Conservation (phyloP, 352 stramenopile species). For the Phytophthora foliorum region DNA sequence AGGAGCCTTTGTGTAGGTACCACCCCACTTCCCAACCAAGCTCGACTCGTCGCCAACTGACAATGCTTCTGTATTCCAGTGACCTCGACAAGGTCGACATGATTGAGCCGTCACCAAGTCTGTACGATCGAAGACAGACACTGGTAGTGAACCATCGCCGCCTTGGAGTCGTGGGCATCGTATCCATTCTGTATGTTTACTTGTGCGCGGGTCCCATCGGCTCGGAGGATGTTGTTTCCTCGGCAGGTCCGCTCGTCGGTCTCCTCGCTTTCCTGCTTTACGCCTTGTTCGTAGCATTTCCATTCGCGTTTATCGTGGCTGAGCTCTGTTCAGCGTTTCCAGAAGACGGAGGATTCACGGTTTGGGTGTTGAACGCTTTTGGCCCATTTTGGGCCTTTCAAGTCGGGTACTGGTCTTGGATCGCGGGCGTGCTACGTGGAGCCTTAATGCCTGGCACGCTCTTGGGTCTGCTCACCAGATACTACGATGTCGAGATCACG, state of each 20-base stretch:
- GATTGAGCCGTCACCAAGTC: constrained; percentile 38
- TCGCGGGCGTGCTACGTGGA: constrained; percentile 68
- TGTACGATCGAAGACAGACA: constrained; percentile 24
- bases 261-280: constrained; percentile 89
- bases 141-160: constrained; percentile 43
- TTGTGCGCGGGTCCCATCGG: constrained; percentile 47
- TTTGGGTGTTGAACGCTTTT: constrained; percentile 93
- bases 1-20: constrained; percentile 21
- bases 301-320: constrained; percentile 92
- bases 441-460: constrained; percentile 76
- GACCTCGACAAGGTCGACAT: constrained; percentile 50
- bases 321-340: constrained; percentile 92
- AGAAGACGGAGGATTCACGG: constrained; percentile 84
- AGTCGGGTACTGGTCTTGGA: constrained; percentile 83
- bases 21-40: neutral
- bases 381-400: constrained; percentile 88
- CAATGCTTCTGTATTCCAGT: constrained; percentile 4
- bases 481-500: constrained; percentile 41
- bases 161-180: constrained; percentile 35
- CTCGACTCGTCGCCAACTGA: neutral
- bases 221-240: constrained; percentile 42
- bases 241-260: constrained; percentile 61
- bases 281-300: constrained; percentile 88
- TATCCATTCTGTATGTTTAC: constrained; percentile 50
- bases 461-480: constrained; percentile 41